A percentile compares a stretch with the other conserved stretches of the same genome.
These are phyloP conservation scores for Aspergillus taichungensis DNA, from an alignment of 495 filamentous ascomycete genomes.

Conservation along the genomic window DNA sequence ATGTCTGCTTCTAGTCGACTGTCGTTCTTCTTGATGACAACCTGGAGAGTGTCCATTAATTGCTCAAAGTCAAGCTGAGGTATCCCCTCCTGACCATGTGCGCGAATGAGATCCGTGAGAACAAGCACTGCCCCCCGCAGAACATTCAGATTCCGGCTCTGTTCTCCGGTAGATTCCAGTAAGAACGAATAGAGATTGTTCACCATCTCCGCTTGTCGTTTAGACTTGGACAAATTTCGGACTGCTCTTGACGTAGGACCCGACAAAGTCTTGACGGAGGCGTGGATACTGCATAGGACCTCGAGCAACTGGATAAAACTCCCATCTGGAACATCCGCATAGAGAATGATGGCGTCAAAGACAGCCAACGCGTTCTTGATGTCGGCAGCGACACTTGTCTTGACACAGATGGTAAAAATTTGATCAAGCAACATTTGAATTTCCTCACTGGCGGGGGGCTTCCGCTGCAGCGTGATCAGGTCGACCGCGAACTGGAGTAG, in stretches of 20 bases:
- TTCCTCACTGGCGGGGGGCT: slow-evolving; percentile 58
- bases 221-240: slow-evolving; percentile 68
- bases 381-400: slow-evolving; percentile 63
- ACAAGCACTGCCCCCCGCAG: slow-evolving; percentile 61
- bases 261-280: slow-evolving; percentile 58
- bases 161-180: slow-evolving; percentile 38
- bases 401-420: slow-evolving; percentile 63
- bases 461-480: slow-evolving; percentile 77
- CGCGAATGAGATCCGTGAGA: slow-evolving; percentile 48
- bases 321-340: slow-evolving; percentile 60
- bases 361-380: slow-evolving; percentile 67
- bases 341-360: slow-evolving; percentile 72
- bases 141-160: slow-evolving; percentile 49
- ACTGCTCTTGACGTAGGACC: slow-evolving; percentile 69
- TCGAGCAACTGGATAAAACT: slow-evolving; percentile 63
- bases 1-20: slow-evolving; percentile 48
- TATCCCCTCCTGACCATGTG: slow-evolving; percentile 54
- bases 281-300: slow-evolving; percentile 74
- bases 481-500: slow-evolving; percentile 70
- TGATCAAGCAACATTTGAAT: slow-evolving; percentile 57
- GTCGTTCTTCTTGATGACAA: slow-evolving; percentile 44
- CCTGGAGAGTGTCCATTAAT: slow-evolving; percentile 48
- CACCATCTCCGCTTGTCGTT: slow-evolving; percentile 63
- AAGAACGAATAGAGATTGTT: slow-evolving; percentile 56
- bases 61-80: slow-evolving; percentile 43